Evolutionary conservation across 495 filamentous ascomycete species (phyloP), one percentile per base, ranked within the genome.

Genomic region (Acidiella bohemica): DNA sequence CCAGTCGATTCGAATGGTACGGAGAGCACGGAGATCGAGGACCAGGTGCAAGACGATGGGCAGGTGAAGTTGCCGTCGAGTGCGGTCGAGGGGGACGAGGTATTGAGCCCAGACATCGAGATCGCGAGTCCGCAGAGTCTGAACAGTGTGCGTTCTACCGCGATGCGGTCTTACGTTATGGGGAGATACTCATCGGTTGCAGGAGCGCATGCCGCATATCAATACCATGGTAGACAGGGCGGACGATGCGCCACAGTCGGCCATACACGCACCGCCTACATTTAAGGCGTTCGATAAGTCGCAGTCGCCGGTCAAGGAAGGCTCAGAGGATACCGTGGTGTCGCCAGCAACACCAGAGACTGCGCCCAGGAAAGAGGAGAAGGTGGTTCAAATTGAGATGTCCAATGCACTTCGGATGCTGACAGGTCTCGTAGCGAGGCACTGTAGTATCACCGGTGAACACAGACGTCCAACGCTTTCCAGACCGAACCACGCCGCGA

Each of bases 201-300:
- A 53, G 31, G 41, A 48, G 21, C 36, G 34, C 9, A 21, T 39
- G 7, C 32, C 17, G 6, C 41, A 20, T 32, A 41, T 51, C 12
- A 28, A 51, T 24, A 51, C 47, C 2, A 23, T 42, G 19, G 25
- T 50, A 2, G 26, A 41, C 1, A 23, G 13, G 3, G 7, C 12
- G 1, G 83, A 88, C 39, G 72, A 76, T 45, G 62, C 66, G 37
- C 72, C 82, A 17, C 67, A 78, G 42, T 93, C 85, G 2, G 85
- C 90, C 34, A 93, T 93, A 51, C 84, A 92, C 63, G 83, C 80
- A 16, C 85, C 85, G 3, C 61, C 79, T 49, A 80, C 78, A 27
- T 93, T 86, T 60, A 68, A 72, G 35, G 68, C 70, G 39, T 87
- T 87, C 70, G 81, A 20, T 32, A 46, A 38, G 5, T 18, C 14